These are phyloP conservation scores for Dissophora globulifera DNA, from an alignment of 192 early-diverging fungal species.

Conservation along the genomic window DNA sequence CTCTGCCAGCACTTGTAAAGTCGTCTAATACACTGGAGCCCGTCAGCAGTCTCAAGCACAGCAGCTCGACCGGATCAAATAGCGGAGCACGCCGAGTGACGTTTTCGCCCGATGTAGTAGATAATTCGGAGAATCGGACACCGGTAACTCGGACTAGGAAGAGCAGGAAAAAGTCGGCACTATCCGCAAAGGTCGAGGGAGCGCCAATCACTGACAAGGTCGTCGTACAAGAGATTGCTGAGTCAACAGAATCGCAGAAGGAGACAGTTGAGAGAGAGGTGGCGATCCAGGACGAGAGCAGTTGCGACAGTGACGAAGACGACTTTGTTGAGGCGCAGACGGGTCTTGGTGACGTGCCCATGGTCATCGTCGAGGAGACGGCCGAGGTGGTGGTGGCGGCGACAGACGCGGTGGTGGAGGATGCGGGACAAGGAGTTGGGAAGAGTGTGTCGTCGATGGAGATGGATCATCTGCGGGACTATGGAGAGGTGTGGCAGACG, in stretches of 20 bases:
- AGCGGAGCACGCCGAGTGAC: constrained; percentile 16
- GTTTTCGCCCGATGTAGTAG: constrained; percentile 36
- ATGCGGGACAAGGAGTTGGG: too few species aligned
- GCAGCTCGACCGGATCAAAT: background rate
- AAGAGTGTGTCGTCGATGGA: constrained; percentile 10
- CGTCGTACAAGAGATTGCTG: background rate
- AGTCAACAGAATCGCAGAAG: background rate
- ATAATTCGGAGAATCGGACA: constrained; percentile 22
- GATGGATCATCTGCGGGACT: constrained; percentile 13
- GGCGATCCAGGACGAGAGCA: constrained; percentile 1
- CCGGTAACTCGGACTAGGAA: constrained; percentile 6
- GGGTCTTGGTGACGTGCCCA: background rate
- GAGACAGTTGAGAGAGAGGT: background rate
- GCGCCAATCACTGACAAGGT: background rate
- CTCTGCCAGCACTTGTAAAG: constrained; percentile 7
- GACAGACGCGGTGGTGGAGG: too few species aligned
- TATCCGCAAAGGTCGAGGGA: background rate
- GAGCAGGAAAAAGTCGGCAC: background rate
- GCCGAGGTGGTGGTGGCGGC: background rate
- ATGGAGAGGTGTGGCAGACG: constrained; percentile 15
- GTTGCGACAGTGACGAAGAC: constrained; percentile 27
- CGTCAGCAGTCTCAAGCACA: constrained; percentile 8
- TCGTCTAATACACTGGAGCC: background rate
- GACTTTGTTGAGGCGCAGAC: constrained; percentile 34
- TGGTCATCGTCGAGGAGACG: background rate